These are phyloP conservation scores for Arthroderma uncinatum DNA, from an alignment of 2,329 filamentous ascomycete species.

Conservation along the genomic window DNA sequence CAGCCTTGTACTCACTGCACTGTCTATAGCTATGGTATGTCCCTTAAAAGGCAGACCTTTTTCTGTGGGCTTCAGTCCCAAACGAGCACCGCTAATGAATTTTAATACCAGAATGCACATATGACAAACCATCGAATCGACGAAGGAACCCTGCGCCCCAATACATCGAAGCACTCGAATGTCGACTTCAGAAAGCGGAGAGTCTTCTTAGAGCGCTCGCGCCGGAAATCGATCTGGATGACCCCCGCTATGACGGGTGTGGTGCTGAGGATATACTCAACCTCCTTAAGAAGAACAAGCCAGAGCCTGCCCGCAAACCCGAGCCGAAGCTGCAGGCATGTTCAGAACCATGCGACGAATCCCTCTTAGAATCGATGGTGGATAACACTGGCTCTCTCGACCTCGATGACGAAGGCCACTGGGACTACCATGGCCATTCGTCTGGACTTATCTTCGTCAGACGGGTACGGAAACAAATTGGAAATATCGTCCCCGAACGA, in stretches of 20 bases:
- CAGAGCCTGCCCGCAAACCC: slow-evolving; percentile 16
- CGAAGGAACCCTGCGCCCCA: slow-evolving; percentile 82
- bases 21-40: slow-evolving; percentile 91
- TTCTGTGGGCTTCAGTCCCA: neutral
- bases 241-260: slow-evolving; percentile 68
- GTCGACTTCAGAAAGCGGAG: slow-evolving; percentile 71
- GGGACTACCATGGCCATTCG: slow-evolving; percentile 90
- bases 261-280: slow-evolving; percentile 51
- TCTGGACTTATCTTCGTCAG: slow-evolving; percentile 82
- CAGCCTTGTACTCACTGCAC: slow-evolving; percentile 92
- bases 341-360: slow-evolving; percentile 48
- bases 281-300: slow-evolving; percentile 27
- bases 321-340: slow-evolving; percentile 18
- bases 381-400: slow-evolving; percentile 84
- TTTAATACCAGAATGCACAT: slow-evolving; percentile 63
- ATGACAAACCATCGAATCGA: slow-evolving; percentile 87
- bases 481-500: slow-evolving; percentile 53
- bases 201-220: slow-evolving; percentile 65
- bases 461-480: slow-evolving; percentile 78
- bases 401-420: slow-evolving; percentile 78
- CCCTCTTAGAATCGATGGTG: slow-evolving; percentile 84
- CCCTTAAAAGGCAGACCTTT: slow-evolving; percentile 1
- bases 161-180: slow-evolving; percentile 83
- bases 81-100: neutral
- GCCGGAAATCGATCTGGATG: slow-evolving; percentile 73